Conservation (phyloP, 2,329 filamentous ascomycete genomes). For the Chaetothyriales sp. region DNA sequence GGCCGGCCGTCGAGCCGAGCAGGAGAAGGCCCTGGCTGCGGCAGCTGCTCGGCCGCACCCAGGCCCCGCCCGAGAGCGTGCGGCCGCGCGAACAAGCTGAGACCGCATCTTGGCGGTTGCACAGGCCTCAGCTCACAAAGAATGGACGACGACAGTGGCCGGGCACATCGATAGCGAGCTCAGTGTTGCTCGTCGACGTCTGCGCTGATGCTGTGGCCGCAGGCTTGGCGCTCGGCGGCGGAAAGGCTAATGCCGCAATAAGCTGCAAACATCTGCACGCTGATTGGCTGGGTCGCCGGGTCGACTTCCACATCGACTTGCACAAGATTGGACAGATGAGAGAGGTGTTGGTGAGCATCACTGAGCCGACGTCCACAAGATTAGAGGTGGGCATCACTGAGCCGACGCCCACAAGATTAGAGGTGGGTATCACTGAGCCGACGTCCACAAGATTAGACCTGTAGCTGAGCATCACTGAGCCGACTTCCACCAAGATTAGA, state of each 20-base stretch:
- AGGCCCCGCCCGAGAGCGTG: constrained; percentile 37
- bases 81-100: constrained; percentile 49
- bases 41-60: constrained; percentile 26
- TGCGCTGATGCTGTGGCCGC: background rate
- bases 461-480: too few relatives aligned
- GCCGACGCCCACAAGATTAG: too few relatives aligned
- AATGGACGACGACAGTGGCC: background rate
- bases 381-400: too few relatives aligned
- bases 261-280: background rate
- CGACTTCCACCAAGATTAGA: too few relatives aligned
- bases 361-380: too few relatives aligned
- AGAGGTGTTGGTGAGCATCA: too few relatives aligned
- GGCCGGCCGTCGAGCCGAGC: constrained; percentile 62
- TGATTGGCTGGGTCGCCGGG: background rate
- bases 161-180: background rate
- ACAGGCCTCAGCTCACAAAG: constrained; percentile 16
- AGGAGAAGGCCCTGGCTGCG: constrained; percentile 67
- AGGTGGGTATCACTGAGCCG: too few relatives aligned
- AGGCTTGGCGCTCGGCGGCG: background rate
- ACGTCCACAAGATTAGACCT: too few relatives aligned
- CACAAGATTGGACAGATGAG: too few relatives aligned
- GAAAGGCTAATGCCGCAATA: background rate
- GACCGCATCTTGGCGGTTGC: constrained; percentile 43
- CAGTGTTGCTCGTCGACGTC: background rate
- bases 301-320: too few relatives aligned